A percentile compares a stretch with the other conserved stretches of the same genome.
Evolutionary conservation across 768 basidiomycete genomes (phyloP).

Genomic region (Tricholoma hemisulphureum): DNA sequence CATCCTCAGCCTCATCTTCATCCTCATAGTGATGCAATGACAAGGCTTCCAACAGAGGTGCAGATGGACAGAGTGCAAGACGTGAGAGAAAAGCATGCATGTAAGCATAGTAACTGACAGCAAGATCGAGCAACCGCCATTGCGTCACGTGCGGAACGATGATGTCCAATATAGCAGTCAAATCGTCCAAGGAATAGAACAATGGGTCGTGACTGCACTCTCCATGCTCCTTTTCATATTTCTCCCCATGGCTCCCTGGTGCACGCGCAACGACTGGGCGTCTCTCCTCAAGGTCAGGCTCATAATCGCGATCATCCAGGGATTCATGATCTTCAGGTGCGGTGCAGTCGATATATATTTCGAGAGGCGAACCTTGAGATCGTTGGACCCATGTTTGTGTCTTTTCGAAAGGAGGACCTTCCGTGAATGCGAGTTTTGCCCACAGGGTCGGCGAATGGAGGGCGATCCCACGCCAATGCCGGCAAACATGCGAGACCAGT

Average conservation of each 20-base stretch:
- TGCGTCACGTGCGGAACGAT: slow-evolving; percentile 52
- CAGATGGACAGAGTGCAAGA: slow-evolving; percentile 42
- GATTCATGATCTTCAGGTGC: slow-evolving; percentile 21
- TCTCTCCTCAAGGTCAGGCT: slow-evolving; percentile 15
- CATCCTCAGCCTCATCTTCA: slow-evolving; percentile 30
- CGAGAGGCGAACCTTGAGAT: slow-evolving; percentile 52
- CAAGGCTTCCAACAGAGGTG: slow-evolving; percentile 54
- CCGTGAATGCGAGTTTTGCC: slow-evolving; percentile 45
- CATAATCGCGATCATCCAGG: slow-evolving; percentile 20
- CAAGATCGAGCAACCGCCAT: slow-evolving; percentile 52
- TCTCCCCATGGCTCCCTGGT: slow-evolving; percentile 2
- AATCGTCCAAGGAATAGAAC: slow-evolving; percentile 33
- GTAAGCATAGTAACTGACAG: slow-evolving; percentile 45
- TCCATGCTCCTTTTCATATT: slow-evolving; percentile 21
- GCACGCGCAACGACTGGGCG: not conserved
- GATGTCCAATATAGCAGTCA: slow-evolving; percentile 38
- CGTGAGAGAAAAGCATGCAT: slow-evolving; percentile 44
- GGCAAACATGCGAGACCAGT: slow-evolving; percentile 61
- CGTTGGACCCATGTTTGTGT: slow-evolving; percentile 49
- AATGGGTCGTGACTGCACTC: slow-evolving; percentile 16
- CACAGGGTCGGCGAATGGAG: slow-evolving; percentile 56
- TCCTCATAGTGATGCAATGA: slow-evolving; percentile 59
- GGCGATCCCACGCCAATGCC: slow-evolving; percentile 55
- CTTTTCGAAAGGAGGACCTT: slow-evolving; percentile 42
- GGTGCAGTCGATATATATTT: slow-evolving; percentile 49